phyloP scores from a whole-genome alignment of 345 rosid species.

The Eutrema heterophyllum region DNA sequence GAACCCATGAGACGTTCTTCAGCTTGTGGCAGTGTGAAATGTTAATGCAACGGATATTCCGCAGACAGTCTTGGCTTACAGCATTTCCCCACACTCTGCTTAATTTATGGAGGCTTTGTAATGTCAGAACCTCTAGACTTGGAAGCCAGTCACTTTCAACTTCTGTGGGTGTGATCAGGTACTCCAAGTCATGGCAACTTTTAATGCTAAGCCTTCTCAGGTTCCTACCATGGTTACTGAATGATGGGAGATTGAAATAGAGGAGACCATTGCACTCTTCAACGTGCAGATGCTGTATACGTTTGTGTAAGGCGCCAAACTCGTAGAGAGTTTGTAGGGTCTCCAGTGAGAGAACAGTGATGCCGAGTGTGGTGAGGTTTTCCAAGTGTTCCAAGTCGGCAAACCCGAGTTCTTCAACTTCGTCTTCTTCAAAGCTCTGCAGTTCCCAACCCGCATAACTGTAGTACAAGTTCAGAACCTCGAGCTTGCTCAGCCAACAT shows the following conservation, averaged over 20 bases:
- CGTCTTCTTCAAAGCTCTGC: slow-evolving; percentile 18
- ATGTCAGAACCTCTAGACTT: slow-evolving; percentile 43
- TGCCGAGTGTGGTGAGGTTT: slow-evolving; percentile 36
- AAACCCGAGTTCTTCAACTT: slow-evolving; percentile 34
- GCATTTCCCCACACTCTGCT: slow-evolving; percentile 38
- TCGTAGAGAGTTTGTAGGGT: slow-evolving; percentile 29
- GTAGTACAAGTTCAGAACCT: slow-evolving; percentile 45
- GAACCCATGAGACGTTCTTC: slow-evolving; percentile 44
- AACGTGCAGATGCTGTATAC: slow-evolving; percentile 39
- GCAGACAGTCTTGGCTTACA: slow-evolving; percentile 29
- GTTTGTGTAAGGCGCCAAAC: slow-evolving; percentile 21
- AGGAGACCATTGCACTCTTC: slow-evolving; percentile 38
- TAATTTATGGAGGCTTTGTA: slow-evolving; percentile 42
- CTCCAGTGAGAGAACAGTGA: slow-evolving; percentile 31
- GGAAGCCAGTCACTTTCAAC: slow-evolving; percentile 40
- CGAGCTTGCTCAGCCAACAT: slow-evolving; percentile 32
- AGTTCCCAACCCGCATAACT: slow-evolving; percentile 44
- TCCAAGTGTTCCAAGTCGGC: slow-evolving; percentile 37
- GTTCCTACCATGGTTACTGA: slow-evolving; percentile 29
- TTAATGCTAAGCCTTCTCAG: slow-evolving; percentile 50
- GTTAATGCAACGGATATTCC: slow-evolving; percentile 38
- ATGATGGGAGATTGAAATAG: slow-evolving; percentile 27
- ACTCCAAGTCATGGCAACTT: slow-evolving; percentile 39
- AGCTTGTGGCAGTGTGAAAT: slow-evolving; percentile 45
- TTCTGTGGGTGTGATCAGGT: slow-evolving; percentile 30